These are phyloP conservation scores for Tuber calosporum DNA, from an alignment of 495 filamentous ascomycete species.

Conservation along the genomic window DNA sequence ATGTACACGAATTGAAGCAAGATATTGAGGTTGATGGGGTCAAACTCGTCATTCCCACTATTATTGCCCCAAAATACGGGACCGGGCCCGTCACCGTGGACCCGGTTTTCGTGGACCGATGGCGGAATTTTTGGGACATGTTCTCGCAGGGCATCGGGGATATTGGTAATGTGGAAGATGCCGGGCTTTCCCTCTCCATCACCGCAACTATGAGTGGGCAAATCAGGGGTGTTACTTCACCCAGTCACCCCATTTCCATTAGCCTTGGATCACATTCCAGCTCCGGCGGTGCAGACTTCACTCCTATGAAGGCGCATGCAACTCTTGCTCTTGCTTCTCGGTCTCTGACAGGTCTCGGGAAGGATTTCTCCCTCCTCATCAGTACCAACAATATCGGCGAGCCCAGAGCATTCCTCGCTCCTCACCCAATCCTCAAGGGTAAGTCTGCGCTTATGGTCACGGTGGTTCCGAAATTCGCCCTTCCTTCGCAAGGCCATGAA, in stretches of 20 bases:
- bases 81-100: constrained; percentile 13
- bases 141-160: constrained; percentile 20
- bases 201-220: constrained; percentile 54
- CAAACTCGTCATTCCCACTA: constrained; percentile 58
- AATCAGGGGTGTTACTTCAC: constrained; percentile 56
- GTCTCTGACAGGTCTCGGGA: constrained; percentile 45
- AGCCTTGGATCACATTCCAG: constrained; percentile 49
- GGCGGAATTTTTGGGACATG: constrained; percentile 21
- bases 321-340: constrained; percentile 50
- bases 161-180: constrained; percentile 10
- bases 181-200: constrained; percentile 46
- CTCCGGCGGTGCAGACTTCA: constrained; percentile 47
- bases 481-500: constrained; percentile 52
- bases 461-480: constrained; percentile 58
- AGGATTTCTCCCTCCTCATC: constrained; percentile 53
- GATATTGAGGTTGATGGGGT: constrained; percentile 57
- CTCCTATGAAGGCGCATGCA: constrained; percentile 54
- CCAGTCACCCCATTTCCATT: constrained; percentile 61
- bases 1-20: constrained; percentile 61
- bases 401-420: constrained; percentile 28
- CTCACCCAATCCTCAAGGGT: constrained; percentile 14
- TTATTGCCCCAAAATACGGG: constrained; percentile 59
- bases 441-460: constrained; percentile 48
- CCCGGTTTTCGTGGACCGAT: constrained; percentile 7
- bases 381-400: constrained; percentile 18